Evolutionary conservation across 345 rosid species (phyloP), one percentile per base, ranked within the genome.

Genomic region (Murraya koenigii): DNA sequence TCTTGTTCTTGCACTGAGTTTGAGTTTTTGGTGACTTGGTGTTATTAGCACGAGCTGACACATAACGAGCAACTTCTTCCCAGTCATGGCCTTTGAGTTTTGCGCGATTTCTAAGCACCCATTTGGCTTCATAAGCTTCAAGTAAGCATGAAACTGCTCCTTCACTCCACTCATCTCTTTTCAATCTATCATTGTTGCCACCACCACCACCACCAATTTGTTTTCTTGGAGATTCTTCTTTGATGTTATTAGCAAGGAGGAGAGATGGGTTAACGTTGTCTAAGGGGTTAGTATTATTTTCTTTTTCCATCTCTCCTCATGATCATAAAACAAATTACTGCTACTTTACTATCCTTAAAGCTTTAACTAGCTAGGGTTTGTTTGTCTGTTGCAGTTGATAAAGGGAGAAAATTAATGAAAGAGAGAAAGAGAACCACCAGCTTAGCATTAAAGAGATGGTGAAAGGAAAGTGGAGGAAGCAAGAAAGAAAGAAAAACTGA

Each of bases 1-100:
- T 95, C 89, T 95, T 95, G 86, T 95, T 95, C 91, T 95, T 95
- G 84, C 99, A 95, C 89, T 95, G 99, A 11, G 98, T 95, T 55
- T 92, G 98, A 0, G 99, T 95, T 84, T 95, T 95, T 0, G 94
- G 92, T 0, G 97, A 92, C 79, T 89, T 92, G 1, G 93, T 82
- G 66, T 78, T 82, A 23, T 82, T 86, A 17, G 88, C 86, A n/a
- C 98, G 90, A 26, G 88, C 87, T 0, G 98, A 95, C 0, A 95
- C 99, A 32, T 84, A 80, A 13, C 82, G 84, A 0, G 99, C 99
- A 22, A 95, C 98, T 54, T 92, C 98, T 72, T 95, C 98, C 99
- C 99, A 95, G 77, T 93, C 99, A 39, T 92, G 97, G 3, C 99
- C 99, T 35, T 95, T 95, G 71, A 95, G 98, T 78, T 95, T 95